Evolutionary conservation across 2,329 filamentous ascomycete genomes (phyloP).

Genomic region (Phoma herbarum): DNA sequence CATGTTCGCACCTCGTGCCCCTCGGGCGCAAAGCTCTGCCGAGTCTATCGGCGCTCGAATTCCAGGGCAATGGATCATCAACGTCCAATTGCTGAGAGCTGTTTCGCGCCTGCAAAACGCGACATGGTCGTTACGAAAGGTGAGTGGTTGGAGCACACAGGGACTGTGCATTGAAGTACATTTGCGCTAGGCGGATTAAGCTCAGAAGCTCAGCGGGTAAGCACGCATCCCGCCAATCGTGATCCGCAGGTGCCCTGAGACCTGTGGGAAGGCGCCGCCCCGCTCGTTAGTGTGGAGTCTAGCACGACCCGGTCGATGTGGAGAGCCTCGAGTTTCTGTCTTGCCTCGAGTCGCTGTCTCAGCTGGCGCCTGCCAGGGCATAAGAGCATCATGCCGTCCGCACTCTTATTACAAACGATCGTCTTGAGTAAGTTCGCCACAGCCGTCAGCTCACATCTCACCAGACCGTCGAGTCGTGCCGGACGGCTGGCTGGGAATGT

Average conservation of each 20-base stretch:
- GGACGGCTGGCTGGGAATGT: slow-evolving; percentile 26
- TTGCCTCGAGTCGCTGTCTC: slow-evolving; percentile 16
- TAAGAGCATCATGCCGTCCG: slow-evolving; percentile 27
- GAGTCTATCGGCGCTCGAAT: slow-evolving; percentile 30
- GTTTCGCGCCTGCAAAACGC: slow-evolving; percentile 45
- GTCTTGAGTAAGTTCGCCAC: slow-evolving; percentile 18
- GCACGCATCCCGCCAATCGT: slow-evolving; percentile 29
- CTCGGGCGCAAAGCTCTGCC: slow-evolving; percentile 28
- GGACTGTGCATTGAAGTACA: slow-evolving; percentile 32
- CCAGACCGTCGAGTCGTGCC: slow-evolving; percentile 23
- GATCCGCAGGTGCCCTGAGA: slow-evolving; percentile 25
- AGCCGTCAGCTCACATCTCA: slow-evolving; percentile 23
- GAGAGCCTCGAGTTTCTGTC: slow-evolving; percentile 13
- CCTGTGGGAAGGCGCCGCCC: slow-evolving; percentile 31
- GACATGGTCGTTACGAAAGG: slow-evolving; percentile 32
- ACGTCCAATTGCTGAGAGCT: slow-evolving; percentile 38
- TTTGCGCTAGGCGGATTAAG: slow-evolving; percentile 31
- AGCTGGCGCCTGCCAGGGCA: slow-evolving; percentile 12
- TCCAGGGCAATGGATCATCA: slow-evolving; percentile 27
- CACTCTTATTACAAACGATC: slow-evolving; percentile 19
- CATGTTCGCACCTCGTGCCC: slow-evolving; percentile 33
- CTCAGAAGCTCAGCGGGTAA: slow-evolving; percentile 32
- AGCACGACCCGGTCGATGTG: slow-evolving; percentile 22
- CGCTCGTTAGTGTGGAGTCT: slow-evolving; percentile 22
- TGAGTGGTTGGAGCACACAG: slow-evolving; percentile 38